Percentiles rank a stretch among this genome's conserved stretches.
Evolutionary conservation across 140 eudicot species (phyloP).

Genomic region (Senecio squalidus): DNA sequence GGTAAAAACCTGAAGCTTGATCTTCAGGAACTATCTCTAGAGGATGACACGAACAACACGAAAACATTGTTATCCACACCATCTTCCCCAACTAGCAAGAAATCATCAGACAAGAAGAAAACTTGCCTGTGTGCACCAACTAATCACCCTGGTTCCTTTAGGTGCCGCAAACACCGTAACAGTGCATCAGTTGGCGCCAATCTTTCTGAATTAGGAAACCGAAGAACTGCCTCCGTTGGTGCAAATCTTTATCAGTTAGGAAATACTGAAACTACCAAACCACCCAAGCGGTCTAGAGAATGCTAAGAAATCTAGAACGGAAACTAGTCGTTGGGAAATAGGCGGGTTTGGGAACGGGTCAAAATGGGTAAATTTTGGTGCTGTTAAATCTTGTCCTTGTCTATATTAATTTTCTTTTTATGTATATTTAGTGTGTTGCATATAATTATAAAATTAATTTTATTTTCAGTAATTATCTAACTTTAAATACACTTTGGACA

Average conservation of each 20-base stretch:
- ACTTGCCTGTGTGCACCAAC: constrained; percentile 56
- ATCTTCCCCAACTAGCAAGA: constrained; percentile 19
- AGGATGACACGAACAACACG: constrained; percentile 21
- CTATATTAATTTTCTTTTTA: no score
- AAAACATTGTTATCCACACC: constrained; percentile 11
- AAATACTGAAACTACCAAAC: constrained; percentile 4
- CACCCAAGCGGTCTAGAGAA: constrained; percentile 19
- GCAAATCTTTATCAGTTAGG: constrained; percentile 25
- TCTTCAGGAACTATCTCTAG: constrained; percentile 16
- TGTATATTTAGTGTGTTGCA: no score
- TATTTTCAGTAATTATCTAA: no score
- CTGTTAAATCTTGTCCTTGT: no score
- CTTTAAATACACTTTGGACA: no score
- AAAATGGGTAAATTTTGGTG: no score
- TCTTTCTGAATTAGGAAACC: constrained; percentile 22
- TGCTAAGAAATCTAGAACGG: neutral
- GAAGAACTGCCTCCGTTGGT: constrained; percentile 30
- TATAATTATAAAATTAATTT: no score
- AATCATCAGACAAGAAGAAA: constrained; percentile 18
- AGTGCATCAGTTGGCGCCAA: constrained; percentile 29
- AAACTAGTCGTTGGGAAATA: no score
- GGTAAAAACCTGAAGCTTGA: neutral
- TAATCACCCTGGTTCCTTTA: constrained; percentile 49
- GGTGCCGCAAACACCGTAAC: constrained; percentile 46
- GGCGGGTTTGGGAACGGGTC: no score